Evolutionary conservation across 371 early-diverging fungal species (phyloP).

Genomic region (Lichtheimia hyalospora): DNA sequence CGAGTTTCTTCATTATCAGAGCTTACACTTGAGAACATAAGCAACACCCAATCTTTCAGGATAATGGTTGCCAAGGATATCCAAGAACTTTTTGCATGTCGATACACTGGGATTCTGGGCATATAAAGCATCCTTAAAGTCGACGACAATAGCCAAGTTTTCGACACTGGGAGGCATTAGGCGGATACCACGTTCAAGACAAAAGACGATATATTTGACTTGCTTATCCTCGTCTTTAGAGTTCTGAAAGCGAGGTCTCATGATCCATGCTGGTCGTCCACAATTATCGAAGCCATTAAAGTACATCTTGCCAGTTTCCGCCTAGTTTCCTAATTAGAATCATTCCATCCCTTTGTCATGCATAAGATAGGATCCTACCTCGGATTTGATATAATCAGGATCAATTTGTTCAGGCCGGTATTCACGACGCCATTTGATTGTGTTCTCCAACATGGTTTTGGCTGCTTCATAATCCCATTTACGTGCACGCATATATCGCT

Average conservation of each 20-base stretch:
- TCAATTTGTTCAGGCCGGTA: constrained; percentile 75
- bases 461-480: constrained; percentile 70
- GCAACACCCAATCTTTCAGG: constrained; percentile 76
- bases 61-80: constrained; percentile 82
- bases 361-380: constrained; percentile 40
- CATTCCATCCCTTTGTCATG: neutral
- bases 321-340: constrained; percentile 25
- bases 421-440: constrained; percentile 75
- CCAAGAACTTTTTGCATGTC: constrained; percentile 76
- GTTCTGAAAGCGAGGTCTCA: constrained; percentile 78
- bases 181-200: constrained; percentile 76
- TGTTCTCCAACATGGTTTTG: constrained; percentile 61
- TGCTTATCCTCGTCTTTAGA: constrained; percentile 79
- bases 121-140: constrained; percentile 73
- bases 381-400: constrained; percentile 70
- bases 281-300: constrained; percentile 72
- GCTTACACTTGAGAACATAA: constrained; percentile 49
- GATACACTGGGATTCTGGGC: constrained; percentile 69
- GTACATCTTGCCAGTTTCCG: constrained; percentile 82
- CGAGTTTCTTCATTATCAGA: neutral
- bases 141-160: constrained; percentile 75
- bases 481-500: constrained; percentile 77
- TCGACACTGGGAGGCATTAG: constrained; percentile 78
- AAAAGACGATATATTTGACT: constrained; percentile 76
- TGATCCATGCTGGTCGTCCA: constrained; percentile 74